A percentile compares a stretch with the other conserved stretches of the same genome.
Conservation (phyloP, 306 rosid genomes). For the Canavalia gladiata region DNA sequence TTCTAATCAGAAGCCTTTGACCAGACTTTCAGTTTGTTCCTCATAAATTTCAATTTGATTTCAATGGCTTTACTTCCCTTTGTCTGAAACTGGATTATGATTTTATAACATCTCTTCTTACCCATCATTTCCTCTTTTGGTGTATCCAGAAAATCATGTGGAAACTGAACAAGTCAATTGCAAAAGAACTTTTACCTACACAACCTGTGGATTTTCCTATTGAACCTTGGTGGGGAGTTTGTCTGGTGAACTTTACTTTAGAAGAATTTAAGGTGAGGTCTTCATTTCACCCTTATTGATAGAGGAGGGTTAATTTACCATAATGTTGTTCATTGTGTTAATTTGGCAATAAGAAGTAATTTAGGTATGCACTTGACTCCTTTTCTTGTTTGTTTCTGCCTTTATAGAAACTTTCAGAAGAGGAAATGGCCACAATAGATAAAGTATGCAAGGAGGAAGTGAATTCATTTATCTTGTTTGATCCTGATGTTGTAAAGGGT, state of each 20-base stretch:
- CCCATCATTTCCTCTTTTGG: slow-evolving; percentile 58
- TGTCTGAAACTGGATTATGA: slow-evolving; percentile 37
- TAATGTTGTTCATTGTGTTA: slow-evolving; percentile 32
- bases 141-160: slow-evolving; percentile 96
- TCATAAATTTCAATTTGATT: slow-evolving; percentile 33
- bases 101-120: slow-evolving; percentile 43
- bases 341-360: slow-evolving; percentile 26
- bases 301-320: slow-evolving; percentile 11
- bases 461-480: slow-evolving; percentile 82
- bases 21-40: slow-evolving; percentile 6
- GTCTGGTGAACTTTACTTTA: slow-evolving; percentile 96
- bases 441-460: slow-evolving; percentile 98
- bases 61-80: slow-evolving; percentile 23
- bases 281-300: slow-evolving; percentile 37
- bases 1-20: slow-evolving; percentile 19
- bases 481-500: slow-evolving; percentile 81
- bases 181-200: slow-evolving; percentile 89
- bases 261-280: slow-evolving; percentile 95
- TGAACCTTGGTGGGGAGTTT: slow-evolving; percentile 99
- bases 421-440: slow-evolving; percentile 94
- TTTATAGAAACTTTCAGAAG: slow-evolving; percentile 91
- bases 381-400: slow-evolving; percentile 43
- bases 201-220: slow-evolving; percentile 94
- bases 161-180: slow-evolving; percentile 99
- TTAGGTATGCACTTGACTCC: slow-evolving; percentile 37